phyloP scores from a whole-genome alignment of 164 flowering plant species.

The Warburgia ugandensis region DNA sequence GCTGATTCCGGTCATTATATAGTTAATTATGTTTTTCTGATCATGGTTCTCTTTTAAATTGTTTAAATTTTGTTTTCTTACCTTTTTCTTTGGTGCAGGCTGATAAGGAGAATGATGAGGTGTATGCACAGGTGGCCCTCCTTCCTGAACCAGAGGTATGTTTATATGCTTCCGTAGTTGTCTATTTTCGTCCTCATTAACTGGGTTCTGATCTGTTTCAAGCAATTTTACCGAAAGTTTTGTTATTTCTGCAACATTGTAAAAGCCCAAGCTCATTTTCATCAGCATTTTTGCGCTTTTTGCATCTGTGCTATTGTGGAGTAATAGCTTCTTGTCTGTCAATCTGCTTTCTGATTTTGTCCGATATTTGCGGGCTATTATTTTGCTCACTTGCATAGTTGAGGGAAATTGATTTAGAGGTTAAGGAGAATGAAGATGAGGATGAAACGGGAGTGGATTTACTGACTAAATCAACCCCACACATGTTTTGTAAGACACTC shows the following conservation, averaged over 20 bases:
- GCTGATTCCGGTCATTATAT: too few relatives aligned
- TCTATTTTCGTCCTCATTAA: too few relatives aligned
- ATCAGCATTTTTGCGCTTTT: not conserved
- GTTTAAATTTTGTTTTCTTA: not conserved
- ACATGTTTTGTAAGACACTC: constrained; percentile 96
- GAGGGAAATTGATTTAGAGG: constrained; percentile 30
- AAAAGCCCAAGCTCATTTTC: too few relatives aligned
- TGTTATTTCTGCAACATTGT: too few relatives aligned
- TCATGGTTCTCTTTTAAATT: not conserved
- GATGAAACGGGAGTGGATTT: constrained; percentile 44
- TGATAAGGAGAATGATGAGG: constrained; percentile 88
- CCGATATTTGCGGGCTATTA: not conserved
- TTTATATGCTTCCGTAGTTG: not conserved
- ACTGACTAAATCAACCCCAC: constrained; percentile 65
- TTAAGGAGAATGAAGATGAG: constrained; percentile 38
- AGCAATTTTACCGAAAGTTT: too few relatives aligned
- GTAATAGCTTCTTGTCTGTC: not conserved
- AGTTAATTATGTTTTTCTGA: not conserved
- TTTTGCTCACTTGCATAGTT: constrained; percentile 22
- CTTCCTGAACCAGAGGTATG: constrained; percentile 59
- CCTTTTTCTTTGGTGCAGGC: constrained; percentile 41
- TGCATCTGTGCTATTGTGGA: not conserved
- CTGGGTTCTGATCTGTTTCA: too few relatives aligned
- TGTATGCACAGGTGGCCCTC: constrained; percentile 72
- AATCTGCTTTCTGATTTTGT: not conserved